Evolutionary conservation across 805 yeast species (phyloP).

Genomic region (Schizosaccharomyces cryophilus): DNA sequence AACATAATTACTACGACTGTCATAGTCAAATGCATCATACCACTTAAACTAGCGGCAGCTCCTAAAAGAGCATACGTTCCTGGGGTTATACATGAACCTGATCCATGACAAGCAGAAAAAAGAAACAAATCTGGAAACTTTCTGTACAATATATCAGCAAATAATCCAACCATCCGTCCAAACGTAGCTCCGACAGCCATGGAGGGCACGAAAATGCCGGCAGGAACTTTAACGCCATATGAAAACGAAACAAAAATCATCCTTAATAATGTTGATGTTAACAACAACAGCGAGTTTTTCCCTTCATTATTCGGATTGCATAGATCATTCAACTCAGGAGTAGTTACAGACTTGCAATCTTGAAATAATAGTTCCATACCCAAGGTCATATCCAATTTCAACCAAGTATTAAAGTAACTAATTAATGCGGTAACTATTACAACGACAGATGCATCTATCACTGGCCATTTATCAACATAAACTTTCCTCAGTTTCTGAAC

Average conservation of each 20-base stretch:
- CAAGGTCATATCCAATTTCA: conserved; percentile 80
- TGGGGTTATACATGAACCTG: conserved; percentile 47
- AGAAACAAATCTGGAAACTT: conserved; percentile 16
- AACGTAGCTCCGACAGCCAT: conserved; percentile 94
- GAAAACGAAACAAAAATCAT: conserved; percentile 53
- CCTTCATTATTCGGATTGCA: conserved; percentile 5
- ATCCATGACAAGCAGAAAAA: conserved; percentile 20
- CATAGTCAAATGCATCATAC: conserved; percentile 77
- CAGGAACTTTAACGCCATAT: conserved; percentile 82
- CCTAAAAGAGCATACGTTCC: conserved; percentile 92
- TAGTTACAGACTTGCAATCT: conserved; percentile 27
- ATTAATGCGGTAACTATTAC: conserved; percentile 48
- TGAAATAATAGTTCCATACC: conserved; percentile 74
- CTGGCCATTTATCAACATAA: conserved; percentile 31
- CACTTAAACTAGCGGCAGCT: conserved; percentile 85
- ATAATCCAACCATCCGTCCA: conserved; percentile 62
- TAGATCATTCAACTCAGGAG: conserved; percentile 12
- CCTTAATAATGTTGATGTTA: conserved; percentile 49
- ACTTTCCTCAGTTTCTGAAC: conserved; percentile 56
- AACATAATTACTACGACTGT: conserved; percentile 90
- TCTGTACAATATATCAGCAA: conserved; percentile 30
- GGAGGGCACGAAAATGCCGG: conserved; percentile 90
- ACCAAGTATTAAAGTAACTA: conserved; percentile 50
- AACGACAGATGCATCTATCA: conserved; percentile 46
- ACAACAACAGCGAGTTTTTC: conserved; percentile 25